Base-by-base conservation (phyloP, 2,329 filamentous ascomycete species). In the Curvularia lunata region DNA sequence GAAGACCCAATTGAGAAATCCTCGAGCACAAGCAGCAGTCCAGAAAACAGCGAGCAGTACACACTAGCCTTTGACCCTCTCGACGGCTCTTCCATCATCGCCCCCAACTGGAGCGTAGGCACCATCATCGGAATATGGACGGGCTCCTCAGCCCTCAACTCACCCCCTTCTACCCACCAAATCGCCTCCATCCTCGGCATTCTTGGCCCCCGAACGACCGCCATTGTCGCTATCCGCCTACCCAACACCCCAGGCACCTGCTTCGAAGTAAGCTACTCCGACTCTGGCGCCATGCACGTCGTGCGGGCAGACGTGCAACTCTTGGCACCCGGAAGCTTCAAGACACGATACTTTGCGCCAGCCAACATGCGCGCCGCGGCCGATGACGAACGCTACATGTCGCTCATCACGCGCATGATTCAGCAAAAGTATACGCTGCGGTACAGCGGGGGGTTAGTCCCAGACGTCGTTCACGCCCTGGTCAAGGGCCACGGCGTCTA, bases 401-500 rank as follows among this genome's bases (percentile, higher is more conserved):
- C 49, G 0, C 78, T 52, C 16, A 38, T 52, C 30, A 45, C 40
- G 21, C 70, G 77, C 5, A 87, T 81, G 58, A 81, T 88, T 7
- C 46, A 59, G n/a, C 69, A 81, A 40, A 80, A 80, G 64, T 88
- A 87, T 68, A 87, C 86, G 1, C 76, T 88, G 37, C 77, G 86
- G 2, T 88, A 88, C 64, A 81, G 80, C 18, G 86, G 86, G 0
- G 86, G 86, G 0, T 71, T 88, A 3, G 86, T 88, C 3, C 86
- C 86, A 0, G 86, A 88, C 54, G 75, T 88, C 0, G 82, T 84
- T 12, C 86, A 88, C 56, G 80, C 82, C 4, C 74, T 88, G 7
- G 81, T 84, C 58, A 88, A 88, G 71, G 84, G 85, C 0, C 85
- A 88, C 52, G 86, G 86, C 1, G 70, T 88, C 0, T 88, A 88